Evolutionary conservation across 352 stramenopile species (phyloP).

Genomic region (Halophytophthora polymorphica): DNA sequence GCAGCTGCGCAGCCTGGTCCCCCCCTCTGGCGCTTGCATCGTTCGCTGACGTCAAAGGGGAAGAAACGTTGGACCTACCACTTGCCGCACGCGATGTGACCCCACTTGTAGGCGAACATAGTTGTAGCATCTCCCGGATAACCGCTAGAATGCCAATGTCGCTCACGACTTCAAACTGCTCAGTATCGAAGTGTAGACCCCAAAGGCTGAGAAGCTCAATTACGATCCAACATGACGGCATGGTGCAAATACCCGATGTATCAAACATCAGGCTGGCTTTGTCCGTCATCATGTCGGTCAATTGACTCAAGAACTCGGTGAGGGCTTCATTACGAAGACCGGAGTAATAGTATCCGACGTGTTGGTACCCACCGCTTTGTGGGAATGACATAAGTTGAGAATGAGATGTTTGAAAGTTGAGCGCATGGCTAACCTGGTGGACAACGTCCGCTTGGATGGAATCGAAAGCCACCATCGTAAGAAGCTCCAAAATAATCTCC

Average conservation of each 20-base stretch:
- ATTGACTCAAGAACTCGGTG: constrained; percentile 25
- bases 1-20: constrained; percentile 1
- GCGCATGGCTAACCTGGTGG: constrained; percentile 44
- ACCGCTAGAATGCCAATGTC: constrained; percentile 41
- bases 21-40: constrained; percentile 12
- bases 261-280: constrained; percentile 24
- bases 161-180: constrained; percentile 55
- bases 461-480: constrained; percentile 39
- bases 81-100: neutral
- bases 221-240: constrained; percentile 21
- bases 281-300: constrained; percentile 35
- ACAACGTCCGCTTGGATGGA: constrained; percentile 52
- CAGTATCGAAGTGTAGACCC: constrained; percentile 30
- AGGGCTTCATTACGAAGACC: constrained; percentile 30
- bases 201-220: constrained; percentile 37
- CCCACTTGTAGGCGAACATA: constrained; percentile 6
- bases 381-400: constrained; percentile 2
- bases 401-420: constrained; percentile 31
- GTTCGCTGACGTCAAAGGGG: constrained; percentile 8
- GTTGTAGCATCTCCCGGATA: constrained; percentile 29
- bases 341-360: constrained; percentile 30
- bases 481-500: constrained; percentile 40
- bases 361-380: constrained; percentile 2
- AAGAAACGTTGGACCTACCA: neutral
- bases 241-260: neutral